Percentiles rank a stretch among this genome's conserved stretches.
Evolutionary conservation across 2,329 filamentous ascomycete species (phyloP).

Genomic region (Aureobasidium melanogenum): DNA sequence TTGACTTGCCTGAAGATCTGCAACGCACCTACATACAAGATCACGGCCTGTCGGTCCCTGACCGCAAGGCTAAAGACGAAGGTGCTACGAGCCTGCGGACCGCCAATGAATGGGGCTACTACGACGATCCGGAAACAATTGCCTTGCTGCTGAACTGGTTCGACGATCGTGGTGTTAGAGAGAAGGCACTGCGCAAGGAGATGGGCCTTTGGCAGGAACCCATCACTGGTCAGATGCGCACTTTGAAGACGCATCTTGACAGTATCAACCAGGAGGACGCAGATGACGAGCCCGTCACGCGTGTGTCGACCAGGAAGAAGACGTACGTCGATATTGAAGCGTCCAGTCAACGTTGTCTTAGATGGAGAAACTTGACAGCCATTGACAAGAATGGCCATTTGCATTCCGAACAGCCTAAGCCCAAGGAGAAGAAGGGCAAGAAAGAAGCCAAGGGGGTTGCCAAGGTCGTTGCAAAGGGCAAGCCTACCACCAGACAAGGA

Average conservation of each 20-base stretch:
- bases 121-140: conserved; percentile 68
- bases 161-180: conserved; percentile 76
- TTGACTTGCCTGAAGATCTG: conserved; percentile 63
- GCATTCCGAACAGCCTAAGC: conserved; percentile 20
- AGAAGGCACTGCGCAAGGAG: conserved; percentile 81
- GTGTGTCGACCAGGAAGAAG: conserved; percentile 56
- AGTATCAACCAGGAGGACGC: conserved; percentile 40
- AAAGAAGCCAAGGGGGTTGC: conserved; percentile 22
- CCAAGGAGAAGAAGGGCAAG: conserved; percentile 23
- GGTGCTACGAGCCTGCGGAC: conserved; percentile 67
- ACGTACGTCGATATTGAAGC: conserved; percentile 47
- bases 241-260: conserved; percentile 63
- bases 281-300: conserved; percentile 37
- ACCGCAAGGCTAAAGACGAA: conserved; percentile 81
- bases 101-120: conserved; percentile 84
- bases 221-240: conserved; percentile 72
- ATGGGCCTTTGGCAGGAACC: conserved; percentile 65
- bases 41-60: conserved; percentile 73
- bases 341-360: conserved; percentile 49
- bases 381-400: conserved; percentile 21
- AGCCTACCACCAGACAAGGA: conserved; percentile 35
- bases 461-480: conserved; percentile 16
- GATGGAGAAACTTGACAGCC: conserved; percentile 50
- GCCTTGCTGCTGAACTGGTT: conserved; percentile 80
- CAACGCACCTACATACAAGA: conserved; percentile 66